These are phyloP conservation scores for Penicillium sp. DNA, from an alignment of 2,329 filamentous ascomycete genomes.

Conservation along the genomic window DNA sequence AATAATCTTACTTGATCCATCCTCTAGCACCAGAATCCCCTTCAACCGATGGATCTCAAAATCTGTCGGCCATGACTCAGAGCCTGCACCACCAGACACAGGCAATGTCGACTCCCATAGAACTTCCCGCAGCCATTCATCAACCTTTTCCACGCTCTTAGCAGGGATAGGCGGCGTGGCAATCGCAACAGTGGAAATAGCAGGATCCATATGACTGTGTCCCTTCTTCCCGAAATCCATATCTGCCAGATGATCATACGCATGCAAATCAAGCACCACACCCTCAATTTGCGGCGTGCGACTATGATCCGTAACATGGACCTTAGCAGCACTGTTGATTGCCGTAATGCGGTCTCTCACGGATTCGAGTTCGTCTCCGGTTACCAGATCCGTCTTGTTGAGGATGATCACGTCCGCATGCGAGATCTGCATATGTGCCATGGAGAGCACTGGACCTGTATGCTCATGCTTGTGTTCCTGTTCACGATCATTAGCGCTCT, in stretches of 20 bases:
- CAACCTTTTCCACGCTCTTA: constrained; percentile 63
- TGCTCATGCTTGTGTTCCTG: constrained; percentile 37
- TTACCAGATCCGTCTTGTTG: constrained; percentile 89
- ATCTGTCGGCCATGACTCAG: constrained; percentile 26
- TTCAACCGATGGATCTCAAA: constrained; percentile 91
- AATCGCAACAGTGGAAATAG: constrained; percentile 80
- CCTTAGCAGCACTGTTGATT: constrained; percentile 86
- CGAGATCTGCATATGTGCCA: constrained; percentile 92
- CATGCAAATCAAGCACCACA: constrained; percentile 83
- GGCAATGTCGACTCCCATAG: constrained; percentile 69
- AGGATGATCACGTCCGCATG: constrained; percentile 94
- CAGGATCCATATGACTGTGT: constrained; percentile 87
- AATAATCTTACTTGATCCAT: constrained; percentile 70
- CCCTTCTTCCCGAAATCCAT: constrained; percentile 73
- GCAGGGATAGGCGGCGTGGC: constrained; percentile 61
- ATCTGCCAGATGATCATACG: constrained; percentile 79
- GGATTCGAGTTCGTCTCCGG: constrained; percentile 63
- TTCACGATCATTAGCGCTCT: background rate
- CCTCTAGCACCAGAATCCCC: constrained; percentile 68
- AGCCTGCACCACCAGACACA: constrained; percentile 1
- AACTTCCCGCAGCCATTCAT: constrained; percentile 78
- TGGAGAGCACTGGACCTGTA: constrained; percentile 72
- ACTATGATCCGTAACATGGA: constrained; percentile 79
- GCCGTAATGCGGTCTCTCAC: constrained; percentile 72
- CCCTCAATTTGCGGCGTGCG: constrained; percentile 80